These are phyloP conservation scores for Metschnikowia colocasiae DNA, from an alignment of 805 yeast species.

Conservation along the genomic window DNA sequence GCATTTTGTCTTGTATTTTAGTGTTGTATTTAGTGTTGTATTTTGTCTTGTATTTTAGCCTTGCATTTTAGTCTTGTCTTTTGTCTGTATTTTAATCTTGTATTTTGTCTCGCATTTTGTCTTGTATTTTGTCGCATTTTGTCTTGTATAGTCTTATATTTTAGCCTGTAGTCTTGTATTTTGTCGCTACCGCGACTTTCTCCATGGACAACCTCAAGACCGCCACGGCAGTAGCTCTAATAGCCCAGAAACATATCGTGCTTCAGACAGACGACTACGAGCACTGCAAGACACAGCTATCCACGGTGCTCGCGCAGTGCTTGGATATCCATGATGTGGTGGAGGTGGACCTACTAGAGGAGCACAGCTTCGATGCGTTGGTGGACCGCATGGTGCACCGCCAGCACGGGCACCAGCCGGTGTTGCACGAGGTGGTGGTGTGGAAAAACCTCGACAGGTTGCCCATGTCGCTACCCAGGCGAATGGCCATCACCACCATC, in stretches of 20 bases:
- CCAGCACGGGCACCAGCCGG: constrained; percentile 8
- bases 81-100: no score
- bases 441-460: constrained; percentile 18
- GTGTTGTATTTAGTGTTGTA: no score
- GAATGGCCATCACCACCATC: constrained; percentile 8
- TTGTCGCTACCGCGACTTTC: neutral
- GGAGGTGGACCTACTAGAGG: constrained; percentile 16
- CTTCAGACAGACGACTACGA: constrained; percentile 12
- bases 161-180: no score
- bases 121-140: no score
- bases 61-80: no score
- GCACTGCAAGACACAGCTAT: constrained; percentile 7
- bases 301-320: neutral
- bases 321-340: constrained; percentile 8
- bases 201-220: constrained; percentile 17
- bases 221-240: constrained; percentile 14
- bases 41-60: no score
- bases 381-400: constrained; percentile 11
- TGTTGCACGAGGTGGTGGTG: constrained; percentile 12
- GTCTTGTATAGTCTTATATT: no score
- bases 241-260: constrained; percentile 11
- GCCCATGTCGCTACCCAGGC: constrained; percentile 3
- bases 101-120: no score
- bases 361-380: constrained; percentile 8
- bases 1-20: no score